Evolutionary conservation across 768 basidiomycete species (phyloP).

Genomic region (Lactifluus volemus): DNA sequence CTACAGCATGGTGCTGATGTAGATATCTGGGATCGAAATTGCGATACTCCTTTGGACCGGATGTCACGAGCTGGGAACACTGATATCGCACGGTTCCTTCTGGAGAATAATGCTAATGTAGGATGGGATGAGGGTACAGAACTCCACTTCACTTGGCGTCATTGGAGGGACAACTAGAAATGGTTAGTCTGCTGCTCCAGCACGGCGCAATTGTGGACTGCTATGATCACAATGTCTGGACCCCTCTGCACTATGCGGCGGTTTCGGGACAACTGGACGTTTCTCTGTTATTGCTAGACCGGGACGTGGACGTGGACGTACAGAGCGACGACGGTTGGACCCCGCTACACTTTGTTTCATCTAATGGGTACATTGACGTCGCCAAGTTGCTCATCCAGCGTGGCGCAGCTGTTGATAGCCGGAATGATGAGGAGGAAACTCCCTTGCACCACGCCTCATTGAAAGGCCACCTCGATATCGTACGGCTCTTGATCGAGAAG

Average conservation of each 20-base stretch:
- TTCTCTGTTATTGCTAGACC: background rate
- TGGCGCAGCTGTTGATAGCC: background rate
- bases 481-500: background rate
- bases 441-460: background rate
- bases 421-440: background rate
- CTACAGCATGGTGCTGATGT: background rate
- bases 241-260: background rate
- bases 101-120: background rate
- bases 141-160: background rate
- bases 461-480: background rate
- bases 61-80: background rate
- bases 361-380: background rate
- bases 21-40: background rate
- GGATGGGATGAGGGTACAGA: too few relatives aligned
- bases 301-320: background rate
- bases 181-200: background rate
- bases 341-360: background rate
- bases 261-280: background rate
- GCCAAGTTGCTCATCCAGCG: background rate
- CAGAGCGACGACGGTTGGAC: background rate
- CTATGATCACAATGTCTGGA: too few relatives aligned
- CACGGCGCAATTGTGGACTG: background rate
- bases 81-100: background rate
- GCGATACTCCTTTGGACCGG: background rate
- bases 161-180: background rate